A percentile compares a stretch with the other conserved stretches of the same genome.
Conservation (phyloP, 108 stramenopile genomes). For the Thalassiosira profunda region DNA sequence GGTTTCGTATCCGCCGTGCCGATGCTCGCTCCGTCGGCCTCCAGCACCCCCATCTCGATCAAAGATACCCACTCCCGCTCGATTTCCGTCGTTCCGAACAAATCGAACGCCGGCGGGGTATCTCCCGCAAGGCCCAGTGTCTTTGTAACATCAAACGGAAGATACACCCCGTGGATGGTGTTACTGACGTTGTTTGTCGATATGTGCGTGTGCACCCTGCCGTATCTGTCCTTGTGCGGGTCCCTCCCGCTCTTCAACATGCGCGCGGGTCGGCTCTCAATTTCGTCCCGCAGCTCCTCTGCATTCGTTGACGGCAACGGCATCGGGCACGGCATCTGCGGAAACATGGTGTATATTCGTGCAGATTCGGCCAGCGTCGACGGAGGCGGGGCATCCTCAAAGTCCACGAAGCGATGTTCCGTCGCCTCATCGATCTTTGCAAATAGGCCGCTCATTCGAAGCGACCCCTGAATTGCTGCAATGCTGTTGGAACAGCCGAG, state of each 20-base stretch:
- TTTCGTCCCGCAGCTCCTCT: slow-evolving; percentile 18
- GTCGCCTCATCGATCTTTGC: no score
- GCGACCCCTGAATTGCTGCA: slow-evolving; percentile 43
- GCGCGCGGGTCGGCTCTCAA: slow-evolving; percentile 18
- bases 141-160: slow-evolving; percentile 29
- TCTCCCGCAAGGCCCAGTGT: slow-evolving; percentile 5
- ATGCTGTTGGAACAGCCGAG: slow-evolving; percentile 26
- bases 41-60: slow-evolving; percentile 14
- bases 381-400: slow-evolving; percentile 13
- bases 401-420: slow-evolving; percentile 8
- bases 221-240: slow-evolving; percentile 28
- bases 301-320: slow-evolving; percentile 30
- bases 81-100: slow-evolving; percentile 24
- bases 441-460: slow-evolving; percentile 50
- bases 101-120: slow-evolving; percentile 26
- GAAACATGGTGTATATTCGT: slow-evolving; percentile 45
- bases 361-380: slow-evolving; percentile 7
- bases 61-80: slow-evolving; percentile 27
- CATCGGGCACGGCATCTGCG: slow-evolving; percentile 50
- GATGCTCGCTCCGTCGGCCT: background rate
- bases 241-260: slow-evolving; percentile 35
- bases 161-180: slow-evolving; percentile 44
- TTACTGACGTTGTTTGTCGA: slow-evolving; percentile 45
- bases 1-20: slow-evolving; percentile 25
- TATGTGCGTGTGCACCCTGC: slow-evolving; percentile 41